phyloP scores from a whole-genome alignment of 2,329 filamentous ascomycete species.

The Fusarium pseudonygamai region DNA sequence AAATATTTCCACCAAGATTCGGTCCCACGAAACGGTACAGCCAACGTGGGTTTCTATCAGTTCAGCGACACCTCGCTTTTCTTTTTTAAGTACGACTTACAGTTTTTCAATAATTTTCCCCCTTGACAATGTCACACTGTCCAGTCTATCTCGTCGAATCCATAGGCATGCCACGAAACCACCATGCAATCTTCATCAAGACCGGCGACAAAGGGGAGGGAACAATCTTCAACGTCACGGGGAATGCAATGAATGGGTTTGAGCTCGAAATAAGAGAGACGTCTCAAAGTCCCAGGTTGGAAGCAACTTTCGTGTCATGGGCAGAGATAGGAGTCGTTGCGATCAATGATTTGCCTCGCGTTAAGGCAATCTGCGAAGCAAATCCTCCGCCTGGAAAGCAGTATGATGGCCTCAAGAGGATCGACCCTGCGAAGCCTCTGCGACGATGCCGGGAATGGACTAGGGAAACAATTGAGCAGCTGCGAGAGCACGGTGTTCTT shows the following conservation, averaged over 20 bases:
- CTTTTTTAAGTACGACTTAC: no score
- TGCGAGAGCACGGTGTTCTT: not conserved
- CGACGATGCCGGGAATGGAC: not conserved
- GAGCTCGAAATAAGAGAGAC: not conserved
- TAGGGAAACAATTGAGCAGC: not conserved
- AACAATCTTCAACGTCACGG: not conserved
- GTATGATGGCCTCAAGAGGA: not conserved
- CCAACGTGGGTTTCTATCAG: no score
- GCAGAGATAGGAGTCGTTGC: not conserved
- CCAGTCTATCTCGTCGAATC: not conserved
- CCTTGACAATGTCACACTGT: rapidly evolving
- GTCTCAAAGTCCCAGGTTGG: not conserved
- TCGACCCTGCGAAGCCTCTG: not conserved
- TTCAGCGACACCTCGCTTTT: no score
- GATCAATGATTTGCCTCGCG: not conserved
- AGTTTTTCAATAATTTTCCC: rapidly evolving
- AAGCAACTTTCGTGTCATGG: not conserved
- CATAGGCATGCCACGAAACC: not conserved
- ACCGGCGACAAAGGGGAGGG: not conserved
- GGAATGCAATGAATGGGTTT: not conserved
- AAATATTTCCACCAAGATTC: no score
- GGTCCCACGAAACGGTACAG: no score
- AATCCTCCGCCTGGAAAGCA: not conserved
- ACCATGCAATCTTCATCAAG: not conserved
- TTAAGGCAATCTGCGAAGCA: not conserved